Evolutionary conservation across 2,329 filamentous ascomycete species (phyloP), one percentile per base, ranked within the genome.

Genomic region (Ophiosphaerella herpotricha): DNA sequence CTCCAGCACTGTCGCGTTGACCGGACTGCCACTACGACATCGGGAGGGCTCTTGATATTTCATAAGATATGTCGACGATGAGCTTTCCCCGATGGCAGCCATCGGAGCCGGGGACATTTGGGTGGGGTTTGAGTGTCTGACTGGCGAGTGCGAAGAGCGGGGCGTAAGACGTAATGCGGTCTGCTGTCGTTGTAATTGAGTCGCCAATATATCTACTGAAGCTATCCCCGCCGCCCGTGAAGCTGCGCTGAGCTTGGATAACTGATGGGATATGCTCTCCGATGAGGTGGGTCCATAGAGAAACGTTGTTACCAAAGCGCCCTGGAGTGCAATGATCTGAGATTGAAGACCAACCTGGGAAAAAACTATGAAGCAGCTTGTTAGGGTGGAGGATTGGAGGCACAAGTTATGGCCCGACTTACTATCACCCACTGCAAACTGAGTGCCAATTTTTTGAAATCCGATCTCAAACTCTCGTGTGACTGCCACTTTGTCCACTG

Each of bases 281-380:
- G 55, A 47, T 8, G 67, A 71, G 8, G 66, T 66, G 16, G 70
- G 70, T 6, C 70, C 70, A 44, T 73, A 72, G 2, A 73, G 55
- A 45, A 71, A 70, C 1, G 64, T 71, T 1, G 58, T 65, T 8
- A 73, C 61, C 12, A 73, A 46, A 1, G 64, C 58, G 9, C 58
- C 64, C 46, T 73, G 70, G 1, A 73, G 60, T 7, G 55, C 58
- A n/a, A 73, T 73, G 36, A 73, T 70, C 34, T 72, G 65, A 4
- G 66, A 64, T 42, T 72, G 70, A 9, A 73, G 59, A 4, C 56
- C 66, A 9, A 63, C 62, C 43, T 72, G 66, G 13, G 69, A 61
- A 29, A 64, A 49, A 7, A 68, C 70, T 73, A 33, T 6, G 9
- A 24, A n/a, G 2, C 8, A 44, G 6, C 42, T 34, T 36, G 32